Evolutionary conservation across 768 basidiomycete species (phyloP), one percentile per base, ranked within the genome.

Genomic region (Lactarius psammicola): DNA sequence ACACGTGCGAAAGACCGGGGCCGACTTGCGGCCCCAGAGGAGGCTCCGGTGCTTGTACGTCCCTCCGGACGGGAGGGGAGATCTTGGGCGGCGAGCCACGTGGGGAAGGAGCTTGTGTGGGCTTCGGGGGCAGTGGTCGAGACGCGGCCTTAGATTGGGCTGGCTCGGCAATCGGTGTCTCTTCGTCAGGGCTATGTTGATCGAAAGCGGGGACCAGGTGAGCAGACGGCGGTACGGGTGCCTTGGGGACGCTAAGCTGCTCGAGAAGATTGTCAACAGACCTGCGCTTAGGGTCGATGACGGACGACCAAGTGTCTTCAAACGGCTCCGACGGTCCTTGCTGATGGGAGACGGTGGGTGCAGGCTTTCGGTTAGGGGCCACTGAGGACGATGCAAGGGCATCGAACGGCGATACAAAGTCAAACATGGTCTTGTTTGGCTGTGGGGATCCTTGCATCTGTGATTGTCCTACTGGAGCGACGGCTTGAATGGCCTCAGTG

Each of bases 221-320:
- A 54, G 69, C 59, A 31, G 75, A 59, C 26, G 75, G 33, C 51
- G 74, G 56, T 34, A 74, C 75, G 62, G 78, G 73, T 38, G 73
- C 72, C 70, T 79, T 79, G 62, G 75, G 72, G 66, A 86, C 81
- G 30, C 87, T 86, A 8, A 92, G 75, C 71, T 89, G 87, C 64
- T 92, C 90, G 70, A 92, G 79, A 42, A 92, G 77, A 71, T 92
- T 92, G 72, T 93, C 91, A 59, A 92, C 88, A 1, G 91, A 92
- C 73, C 90, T 89, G 65, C 88, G 83, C 78, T 92, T 92, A 36
- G 90, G 87, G 69, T 89, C 78, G 20, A 74, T 68, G 53, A 70
- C 51, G 26, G 76, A 67, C 1, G 80, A 77, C 87, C 86, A 89
- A 42, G 69, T 71, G 15, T 84, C 81, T 62, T 88, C 86, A 36